Percentiles rank a stretch among this genome's conserved stretches.
These are phyloP conservation scores for Sporothrix dimorphospora DNA, from an alignment of 2,329 filamentous ascomycete species.

Conservation along the genomic window DNA sequence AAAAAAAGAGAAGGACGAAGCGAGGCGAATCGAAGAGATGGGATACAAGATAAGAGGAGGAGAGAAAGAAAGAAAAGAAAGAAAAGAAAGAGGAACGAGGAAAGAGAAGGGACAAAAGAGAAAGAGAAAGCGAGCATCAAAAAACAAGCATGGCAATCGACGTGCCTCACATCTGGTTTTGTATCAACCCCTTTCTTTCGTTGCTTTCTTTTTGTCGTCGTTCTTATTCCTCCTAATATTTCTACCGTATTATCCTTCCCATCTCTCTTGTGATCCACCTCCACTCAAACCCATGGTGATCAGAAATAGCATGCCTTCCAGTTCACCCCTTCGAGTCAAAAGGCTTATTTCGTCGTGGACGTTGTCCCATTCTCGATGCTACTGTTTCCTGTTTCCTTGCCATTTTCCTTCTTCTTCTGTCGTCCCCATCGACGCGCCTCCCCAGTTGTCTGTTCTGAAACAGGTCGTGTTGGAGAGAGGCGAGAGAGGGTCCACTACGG, in stretches of 20 bases:
- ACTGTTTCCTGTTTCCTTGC: not conserved
- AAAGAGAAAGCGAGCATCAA: conserved; percentile 11
- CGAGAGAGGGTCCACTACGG: conserved; percentile 4
- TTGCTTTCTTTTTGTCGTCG: not conserved
- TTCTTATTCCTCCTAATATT: not conserved
- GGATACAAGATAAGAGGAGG: not conserved
- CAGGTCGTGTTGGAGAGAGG: conserved; percentile 17
- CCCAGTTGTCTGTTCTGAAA: conserved; percentile 14
- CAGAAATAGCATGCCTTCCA: not conserved
- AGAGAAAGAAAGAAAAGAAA: not conserved
- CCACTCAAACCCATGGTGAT: not conserved
- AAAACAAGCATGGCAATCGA: not conserved
- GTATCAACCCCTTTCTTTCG: conserved; percentile 16
- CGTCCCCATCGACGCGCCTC: not conserved
- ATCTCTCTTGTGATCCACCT: not conserved
- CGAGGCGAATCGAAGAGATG: not conserved
- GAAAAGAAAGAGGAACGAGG: too few species aligned
- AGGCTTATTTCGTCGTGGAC: not conserved
- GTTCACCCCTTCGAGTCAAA: not conserved
- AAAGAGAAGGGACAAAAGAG: not conserved
- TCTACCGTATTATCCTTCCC: not conserved
- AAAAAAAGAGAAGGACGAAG: not conserved
- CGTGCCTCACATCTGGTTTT: conserved; percentile 23
- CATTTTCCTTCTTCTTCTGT: not conserved
- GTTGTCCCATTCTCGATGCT: conserved; percentile 6